Evolutionary conservation across 2,329 filamentous ascomycete species (phyloP).

Genomic region (Niveomyces coronatus): DNA sequence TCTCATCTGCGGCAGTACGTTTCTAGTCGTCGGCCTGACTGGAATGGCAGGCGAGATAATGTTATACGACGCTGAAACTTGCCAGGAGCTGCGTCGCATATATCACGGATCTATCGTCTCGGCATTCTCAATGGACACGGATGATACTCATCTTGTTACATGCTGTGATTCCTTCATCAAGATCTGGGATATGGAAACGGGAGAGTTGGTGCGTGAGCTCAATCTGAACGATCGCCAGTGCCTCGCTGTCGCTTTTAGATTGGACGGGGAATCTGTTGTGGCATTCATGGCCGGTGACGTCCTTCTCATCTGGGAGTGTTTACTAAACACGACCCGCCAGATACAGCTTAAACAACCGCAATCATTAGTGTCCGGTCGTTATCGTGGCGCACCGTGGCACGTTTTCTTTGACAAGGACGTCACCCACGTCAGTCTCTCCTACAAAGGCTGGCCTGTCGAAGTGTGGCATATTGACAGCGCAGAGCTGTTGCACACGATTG

Average conservation of each 20-base stretch:
- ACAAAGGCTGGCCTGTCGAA: constrained; percentile 2
- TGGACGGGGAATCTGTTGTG: not conserved
- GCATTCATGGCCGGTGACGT: not conserved
- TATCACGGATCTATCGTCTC: not conserved
- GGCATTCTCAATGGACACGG: not conserved
- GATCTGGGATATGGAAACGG: not conserved
- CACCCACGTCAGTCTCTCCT: not conserved
- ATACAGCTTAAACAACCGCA: not conserved
- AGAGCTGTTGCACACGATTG: not conserved
- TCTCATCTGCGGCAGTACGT: not conserved
- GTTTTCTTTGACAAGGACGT: not conserved
- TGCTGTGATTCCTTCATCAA: not conserved
- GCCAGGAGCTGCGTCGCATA: constrained; percentile 2
- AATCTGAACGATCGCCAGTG: not conserved
- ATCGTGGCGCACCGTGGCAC: not conserved
- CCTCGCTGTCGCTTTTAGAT: not conserved
- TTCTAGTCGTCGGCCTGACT: not conserved
- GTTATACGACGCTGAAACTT: constrained; percentile 1
- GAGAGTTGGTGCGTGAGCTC: not conserved
- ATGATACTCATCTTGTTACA: not conserved
- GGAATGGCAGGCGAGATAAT: not conserved
- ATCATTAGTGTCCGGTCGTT: not conserved
- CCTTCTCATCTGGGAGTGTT: not conserved
- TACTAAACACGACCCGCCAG: not conserved
- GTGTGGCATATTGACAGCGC: constrained; percentile 2